Evolutionary conservation across 805 yeast species (phyloP).

Genomic region (Schwanniomyces yamadae): DNA sequence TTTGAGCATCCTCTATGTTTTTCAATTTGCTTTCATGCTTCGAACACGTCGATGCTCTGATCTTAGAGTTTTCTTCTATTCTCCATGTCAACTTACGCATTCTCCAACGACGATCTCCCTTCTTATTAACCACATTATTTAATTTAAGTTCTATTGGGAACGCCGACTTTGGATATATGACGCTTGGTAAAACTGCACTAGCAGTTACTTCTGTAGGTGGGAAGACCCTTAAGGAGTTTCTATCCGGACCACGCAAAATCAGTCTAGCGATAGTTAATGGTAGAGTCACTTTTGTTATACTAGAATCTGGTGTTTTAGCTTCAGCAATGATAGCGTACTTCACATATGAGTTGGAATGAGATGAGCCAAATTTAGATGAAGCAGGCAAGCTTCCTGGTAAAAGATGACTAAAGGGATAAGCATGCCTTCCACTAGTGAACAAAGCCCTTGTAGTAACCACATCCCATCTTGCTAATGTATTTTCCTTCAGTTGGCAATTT

Average conservation of each 20-base stretch:
- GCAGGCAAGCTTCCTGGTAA: constrained; percentile 89
- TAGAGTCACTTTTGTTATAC: constrained; percentile 40
- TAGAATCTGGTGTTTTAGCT: constrained; percentile 31
- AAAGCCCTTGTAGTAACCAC: constrained; percentile 59
- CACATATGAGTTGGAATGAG: constrained; percentile 49
- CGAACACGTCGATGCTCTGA: constrained; percentile 58
- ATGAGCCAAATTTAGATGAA: constrained; percentile 61
- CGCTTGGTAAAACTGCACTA: constrained; percentile 83
- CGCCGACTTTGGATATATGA: constrained; percentile 81
- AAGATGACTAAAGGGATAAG: constrained; percentile 88
- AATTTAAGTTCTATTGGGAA: constrained; percentile 81
- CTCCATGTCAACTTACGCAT: constrained; percentile 89
- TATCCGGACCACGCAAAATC: constrained; percentile 75
- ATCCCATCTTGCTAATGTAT: constrained; percentile 85
- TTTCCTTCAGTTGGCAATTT: constrained; percentile 53
- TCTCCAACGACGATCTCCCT: constrained; percentile 75
- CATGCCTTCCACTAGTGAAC: constrained; percentile 71
- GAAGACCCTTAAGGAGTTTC: constrained; percentile 84
- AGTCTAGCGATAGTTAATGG: constrained; percentile 78
- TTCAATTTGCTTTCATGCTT: constrained; percentile 54
- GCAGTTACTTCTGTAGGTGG: constrained; percentile 95
- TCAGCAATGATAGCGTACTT: constrained; percentile 75
- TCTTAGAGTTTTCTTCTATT: constrained; percentile 76
- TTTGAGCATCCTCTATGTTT: constrained; percentile 39
- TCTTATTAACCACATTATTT: constrained; percentile 60